Evolutionary conservation across 164 flowering plant species (phyloP).

Genomic region (Kalanchoe fedtschenkoi): DNA sequence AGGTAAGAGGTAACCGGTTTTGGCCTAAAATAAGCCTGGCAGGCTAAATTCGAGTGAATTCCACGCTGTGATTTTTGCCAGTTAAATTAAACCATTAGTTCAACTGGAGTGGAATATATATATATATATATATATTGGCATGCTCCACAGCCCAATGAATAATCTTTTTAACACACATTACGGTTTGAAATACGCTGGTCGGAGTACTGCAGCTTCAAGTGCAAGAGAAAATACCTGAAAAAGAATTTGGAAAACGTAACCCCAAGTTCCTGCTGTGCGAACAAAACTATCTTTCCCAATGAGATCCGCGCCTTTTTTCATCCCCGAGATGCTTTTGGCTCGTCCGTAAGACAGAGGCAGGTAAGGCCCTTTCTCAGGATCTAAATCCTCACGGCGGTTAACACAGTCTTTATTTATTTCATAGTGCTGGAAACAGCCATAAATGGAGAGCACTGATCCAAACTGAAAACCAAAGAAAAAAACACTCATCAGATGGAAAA

Average conservation of each 20-base stretch:
- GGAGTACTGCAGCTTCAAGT: neutral
- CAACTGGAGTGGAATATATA: no score
- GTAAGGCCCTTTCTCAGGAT: slow-evolving; percentile 18
- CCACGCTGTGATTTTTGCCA: no score
- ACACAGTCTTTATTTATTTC: neutral
- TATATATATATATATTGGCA: no score
- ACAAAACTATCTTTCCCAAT: neutral
- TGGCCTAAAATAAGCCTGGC: no score
- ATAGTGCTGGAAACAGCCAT: slow-evolving; percentile 20
- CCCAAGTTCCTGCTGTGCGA: slow-evolving; percentile 4
- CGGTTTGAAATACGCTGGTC: no score
- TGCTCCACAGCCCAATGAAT: no score
- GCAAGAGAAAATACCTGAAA: slow-evolving; percentile 22
- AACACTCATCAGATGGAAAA: neutral
- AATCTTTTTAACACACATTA: no score
- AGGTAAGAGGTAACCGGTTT: no score
- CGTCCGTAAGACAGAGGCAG: slow-evolving; percentile 11
- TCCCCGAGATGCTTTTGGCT: neutral
- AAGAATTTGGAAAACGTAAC: slow-evolving; percentile 18
- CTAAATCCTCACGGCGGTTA: slow-evolving; percentile 2
- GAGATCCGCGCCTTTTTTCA: neutral
- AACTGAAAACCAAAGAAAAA: slow-evolving; percentile 12
- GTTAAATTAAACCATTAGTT: no score
- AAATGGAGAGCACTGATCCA: slow-evolving; percentile 23
- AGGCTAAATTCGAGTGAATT: no score